phyloP scores from a whole-genome alignment of 169 alveolate genomes.

The Eimeria acervulina region DNA sequence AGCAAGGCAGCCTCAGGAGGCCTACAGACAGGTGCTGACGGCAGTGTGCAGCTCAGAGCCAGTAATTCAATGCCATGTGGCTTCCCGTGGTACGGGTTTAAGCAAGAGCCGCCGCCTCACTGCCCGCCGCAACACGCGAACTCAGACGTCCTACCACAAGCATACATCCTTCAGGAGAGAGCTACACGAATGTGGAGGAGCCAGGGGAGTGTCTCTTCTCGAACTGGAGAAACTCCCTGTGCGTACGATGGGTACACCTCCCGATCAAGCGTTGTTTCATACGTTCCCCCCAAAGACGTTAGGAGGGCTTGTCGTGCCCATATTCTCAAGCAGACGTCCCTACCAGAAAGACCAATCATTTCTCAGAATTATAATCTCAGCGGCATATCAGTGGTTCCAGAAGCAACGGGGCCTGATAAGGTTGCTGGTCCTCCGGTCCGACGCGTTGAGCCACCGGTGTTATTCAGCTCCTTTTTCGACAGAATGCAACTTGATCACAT shows the following conservation, averaged over 20 bases:
- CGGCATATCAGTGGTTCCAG: not conserved
- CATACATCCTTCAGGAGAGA: conserved; percentile 37
- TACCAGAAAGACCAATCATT: conserved; percentile 25
- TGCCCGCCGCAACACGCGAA: conserved; percentile 8
- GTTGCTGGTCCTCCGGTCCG: conserved; percentile 41
- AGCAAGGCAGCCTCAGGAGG: conserved; percentile 11
- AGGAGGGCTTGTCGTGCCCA: conserved; percentile 69
- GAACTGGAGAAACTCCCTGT: conserved; percentile 22
- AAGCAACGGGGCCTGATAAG: conserved; percentile 10
- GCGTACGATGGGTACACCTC: not conserved
- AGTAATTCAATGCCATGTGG: conserved; percentile 60
- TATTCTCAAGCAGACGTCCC: conserved; percentile 48
- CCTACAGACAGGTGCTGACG: not conserved
- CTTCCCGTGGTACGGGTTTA: conserved; percentile 43
- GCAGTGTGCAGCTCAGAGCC: conserved; percentile 18
- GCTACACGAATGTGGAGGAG: conserved; percentile 41
- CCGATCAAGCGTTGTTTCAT: conserved; percentile 39
- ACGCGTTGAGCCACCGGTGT: conserved; percentile 60
- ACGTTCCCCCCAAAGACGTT: conserved; percentile 53
- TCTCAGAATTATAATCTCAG: conserved; percentile 38
- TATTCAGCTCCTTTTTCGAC: conserved; percentile 70
- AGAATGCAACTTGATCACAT: conserved; percentile 67
- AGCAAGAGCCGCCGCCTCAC: conserved; percentile 61
- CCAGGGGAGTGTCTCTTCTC: conserved; percentile 5
- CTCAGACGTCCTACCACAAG: conserved; percentile 26